A percentile compares a stretch with the other conserved stretches of the same genome.
These are phyloP conservation scores for Thielaviopsis populi DNA, from an alignment of 2,329 filamentous ascomycete genomes.

Conservation along the genomic window DNA sequence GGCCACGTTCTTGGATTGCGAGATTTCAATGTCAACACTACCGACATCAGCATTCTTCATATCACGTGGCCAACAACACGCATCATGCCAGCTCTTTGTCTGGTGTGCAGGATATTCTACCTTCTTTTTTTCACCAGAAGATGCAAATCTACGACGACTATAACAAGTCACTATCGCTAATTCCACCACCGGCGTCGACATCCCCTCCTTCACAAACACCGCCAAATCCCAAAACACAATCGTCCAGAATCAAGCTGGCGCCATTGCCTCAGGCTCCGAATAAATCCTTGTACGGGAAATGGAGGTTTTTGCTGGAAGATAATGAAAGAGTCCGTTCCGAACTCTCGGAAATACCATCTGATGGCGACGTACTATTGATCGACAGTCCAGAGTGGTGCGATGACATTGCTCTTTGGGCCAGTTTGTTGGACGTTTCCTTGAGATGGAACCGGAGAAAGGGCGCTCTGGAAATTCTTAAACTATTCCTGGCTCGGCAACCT, in stretches of 20 bases:
- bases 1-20: slow-evolving; percentile 1
- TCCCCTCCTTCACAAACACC: background rate
- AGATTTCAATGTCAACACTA: background rate
- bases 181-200: background rate
- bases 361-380: slow-evolving; percentile 5
- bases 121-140: background rate
- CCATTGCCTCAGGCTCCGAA: slow-evolving; percentile 1
- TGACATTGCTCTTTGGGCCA: slow-evolving; percentile 14
- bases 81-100: background rate
- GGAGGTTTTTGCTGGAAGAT: slow-evolving; percentile 11
- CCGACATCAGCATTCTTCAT: background rate
- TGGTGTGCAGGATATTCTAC: background rate
- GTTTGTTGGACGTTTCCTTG: slow-evolving; percentile 10
- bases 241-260: background rate
- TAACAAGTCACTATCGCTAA: background rate
- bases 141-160: background rate
- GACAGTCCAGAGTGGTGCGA: slow-evolving; percentile 10
- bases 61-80: background rate
- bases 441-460: slow-evolving; percentile 13
- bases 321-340: slow-evolving; percentile 10
- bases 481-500: slow-evolving; percentile 9
- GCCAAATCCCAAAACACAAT: background rate
- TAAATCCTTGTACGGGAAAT: slow-evolving; percentile 12
- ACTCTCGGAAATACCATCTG: background rate
- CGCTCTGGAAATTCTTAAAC: slow-evolving; percentile 6